Evolutionary conservation across 805 yeast genomes (phyloP).

Genomic region (Wickerhamomyces hampshirensis): DNA sequence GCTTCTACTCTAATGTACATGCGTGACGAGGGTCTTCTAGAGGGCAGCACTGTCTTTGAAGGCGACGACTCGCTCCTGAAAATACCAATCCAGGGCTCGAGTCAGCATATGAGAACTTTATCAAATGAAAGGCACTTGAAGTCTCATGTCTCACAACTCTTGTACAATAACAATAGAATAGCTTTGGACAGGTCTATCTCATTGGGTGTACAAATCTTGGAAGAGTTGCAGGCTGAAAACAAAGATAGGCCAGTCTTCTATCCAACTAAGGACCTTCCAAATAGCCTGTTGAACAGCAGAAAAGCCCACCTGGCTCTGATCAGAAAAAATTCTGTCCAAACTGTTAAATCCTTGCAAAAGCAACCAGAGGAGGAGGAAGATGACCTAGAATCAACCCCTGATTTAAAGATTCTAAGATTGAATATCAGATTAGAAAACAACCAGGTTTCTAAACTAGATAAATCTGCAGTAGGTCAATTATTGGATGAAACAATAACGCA

Average conservation of each 20-base stretch:
- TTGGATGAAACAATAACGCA: constrained; percentile 63
- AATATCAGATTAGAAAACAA: constrained; percentile 50
- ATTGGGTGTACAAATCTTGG: constrained; percentile 45
- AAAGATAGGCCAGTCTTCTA: constrained; percentile 55
- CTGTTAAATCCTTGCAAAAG: constrained; percentile 15
- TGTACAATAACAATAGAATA: constrained; percentile 67
- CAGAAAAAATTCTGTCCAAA: constrained; percentile 33
- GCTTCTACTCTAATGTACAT: constrained; percentile 20
- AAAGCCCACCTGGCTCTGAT: constrained; percentile 51
- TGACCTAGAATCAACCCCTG: constrained; percentile 24
- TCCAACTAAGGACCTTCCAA: constrained; percentile 39
- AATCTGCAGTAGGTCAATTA: constrained; percentile 61
- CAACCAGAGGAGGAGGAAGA: constrained; percentile 17
- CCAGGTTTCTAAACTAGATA: constrained; percentile 55
- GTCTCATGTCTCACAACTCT: constrained; percentile 65
- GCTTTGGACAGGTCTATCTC: constrained; percentile 59
- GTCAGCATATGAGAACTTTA: constrained; percentile 17
- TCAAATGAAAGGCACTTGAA: constrained; percentile 33
- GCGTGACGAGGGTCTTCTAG: constrained; percentile 22
- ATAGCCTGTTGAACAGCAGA: constrained; percentile 37
- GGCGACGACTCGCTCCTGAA: constrained; percentile 14
- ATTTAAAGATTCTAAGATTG: constrained; percentile 59
- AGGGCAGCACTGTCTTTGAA: constrained; percentile 24
- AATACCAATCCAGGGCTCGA: constrained; percentile 2
- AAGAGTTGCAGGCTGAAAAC: constrained; percentile 53